Conservation (phyloP, 2,329 filamentous ascomycete genomes). For the Sarocladiaceae sp. region DNA sequence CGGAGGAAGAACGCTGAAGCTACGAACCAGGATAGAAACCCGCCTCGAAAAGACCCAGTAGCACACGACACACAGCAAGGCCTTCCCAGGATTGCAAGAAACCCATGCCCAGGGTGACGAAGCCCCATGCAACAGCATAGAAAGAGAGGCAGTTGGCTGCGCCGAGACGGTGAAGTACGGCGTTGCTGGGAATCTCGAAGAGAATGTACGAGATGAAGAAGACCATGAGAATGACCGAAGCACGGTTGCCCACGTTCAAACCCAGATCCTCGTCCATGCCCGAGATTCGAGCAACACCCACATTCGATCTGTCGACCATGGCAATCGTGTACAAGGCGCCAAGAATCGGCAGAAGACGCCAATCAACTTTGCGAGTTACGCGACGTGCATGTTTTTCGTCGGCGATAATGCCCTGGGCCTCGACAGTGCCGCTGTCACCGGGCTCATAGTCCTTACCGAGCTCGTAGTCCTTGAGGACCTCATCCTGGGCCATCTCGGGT, state of each 20-base stretch:
- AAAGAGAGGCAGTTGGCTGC: conserved; percentile 4
- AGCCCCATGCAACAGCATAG: conserved; percentile 31
- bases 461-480: not conserved
- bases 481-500: not conserved
- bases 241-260: conserved; percentile 29
- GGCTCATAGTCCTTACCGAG: not conserved
- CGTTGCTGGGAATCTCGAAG: conserved; percentile 35
- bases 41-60: conserved; percentile 58
- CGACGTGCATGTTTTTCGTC: conserved; percentile 4
- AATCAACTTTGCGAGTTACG: conserved; percentile 27
- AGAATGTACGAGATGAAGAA: conserved; percentile 33
- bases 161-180: conserved; percentile 13
- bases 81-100: conserved; percentile 35
- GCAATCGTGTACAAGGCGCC: conserved; percentile 23
- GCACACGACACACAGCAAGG: not conserved
- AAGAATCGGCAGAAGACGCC: conserved; percentile 25
- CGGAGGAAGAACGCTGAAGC: too few species aligned
- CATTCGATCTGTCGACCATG: conserved; percentile 25
- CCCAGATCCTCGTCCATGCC: conserved; percentile 27
- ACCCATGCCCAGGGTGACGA: conserved; percentile 34
- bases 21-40: conserved; percentile 69
- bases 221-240: conserved; percentile 23
- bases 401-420: not conserved
- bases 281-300: conserved; percentile 27
- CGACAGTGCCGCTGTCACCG: not conserved